Base-by-base conservation (phyloP, 257 asterid species). In the Penstemon eatonii region DNA sequence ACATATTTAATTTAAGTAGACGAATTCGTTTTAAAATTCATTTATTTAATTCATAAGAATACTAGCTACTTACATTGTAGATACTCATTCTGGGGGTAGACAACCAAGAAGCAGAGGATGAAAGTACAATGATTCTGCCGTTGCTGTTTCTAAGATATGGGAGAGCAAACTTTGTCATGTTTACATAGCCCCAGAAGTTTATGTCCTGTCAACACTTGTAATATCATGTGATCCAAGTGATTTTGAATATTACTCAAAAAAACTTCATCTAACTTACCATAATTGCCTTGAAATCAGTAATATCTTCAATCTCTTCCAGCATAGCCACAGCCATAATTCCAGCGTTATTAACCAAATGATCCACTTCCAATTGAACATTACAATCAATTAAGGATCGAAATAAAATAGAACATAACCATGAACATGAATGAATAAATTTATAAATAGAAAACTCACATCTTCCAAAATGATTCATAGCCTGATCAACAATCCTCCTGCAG, bases 181-280 rank as follows among this genome's bases (percentile, higher is more conserved):
- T 82, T 3, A 82, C 86, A 4, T 54, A 82, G 0, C 92, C 95
- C 92, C 96, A 89, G 73, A 89, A 89, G 79, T 89, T 89, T 49
- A 72, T 61, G 65, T 87, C 96, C 96, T 86, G 67, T 63, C 75
- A 65, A 68, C 3, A 4, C 50, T 2, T 45, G 50, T 45, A 45
- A 45, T 2, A 7, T n/a, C n/a, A n/a, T 7, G 8, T 2, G 7
- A 7, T 4, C 4, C 4, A 2, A 6, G 3, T 45, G 3, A 45
- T 45, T 7, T 45, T 6, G 9, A 45, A 45, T 15, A 15, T 15
- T 15, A 15, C 18, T 15, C 18, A 15, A 15, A 15, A 15, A 15
- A 15, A 15, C 18, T 15, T 15, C 18, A 15, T 15, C 18, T 15
- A 15, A 15, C 60, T 37, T 77, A 81, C 89, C 89, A 79, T 84